Percentiles rank a stretch among this genome's conserved stretches.
Conservation (phyloP, 768 basidiomycete species). For the Phylloporus scabripes region DNA sequence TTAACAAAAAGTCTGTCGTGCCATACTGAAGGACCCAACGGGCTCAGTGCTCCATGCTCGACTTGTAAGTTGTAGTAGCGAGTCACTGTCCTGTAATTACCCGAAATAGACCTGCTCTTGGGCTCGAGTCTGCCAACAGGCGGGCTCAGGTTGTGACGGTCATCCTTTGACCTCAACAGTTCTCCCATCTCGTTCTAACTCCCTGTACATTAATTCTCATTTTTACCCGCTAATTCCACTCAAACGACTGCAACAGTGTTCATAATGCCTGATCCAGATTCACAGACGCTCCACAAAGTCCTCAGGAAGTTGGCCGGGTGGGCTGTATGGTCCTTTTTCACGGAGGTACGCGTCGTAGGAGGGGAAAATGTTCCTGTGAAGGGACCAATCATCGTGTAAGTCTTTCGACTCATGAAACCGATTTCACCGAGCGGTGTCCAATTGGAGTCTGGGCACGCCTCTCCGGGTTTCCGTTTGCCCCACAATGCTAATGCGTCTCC, state of each 20-base stretch:
- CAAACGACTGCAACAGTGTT: background rate
- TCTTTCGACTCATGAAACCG: slow-evolving; percentile 14
- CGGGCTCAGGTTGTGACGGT: background rate
- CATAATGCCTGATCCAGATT: slow-evolving; percentile 30
- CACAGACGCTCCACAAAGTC: slow-evolving; percentile 55
- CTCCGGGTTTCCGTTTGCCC: background rate
- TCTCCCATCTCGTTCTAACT: background rate
- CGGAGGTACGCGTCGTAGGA: slow-evolving; percentile 79
- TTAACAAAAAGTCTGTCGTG: background rate
- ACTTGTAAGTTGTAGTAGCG: background rate
- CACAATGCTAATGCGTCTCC: slow-evolving; percentile 12
- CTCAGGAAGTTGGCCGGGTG: slow-evolving; percentile 66
- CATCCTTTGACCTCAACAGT: background rate
- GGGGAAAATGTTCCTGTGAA: slow-evolving; percentile 81
- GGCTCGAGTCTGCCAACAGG: background rate
- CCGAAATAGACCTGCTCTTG: background rate
- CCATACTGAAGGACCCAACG: too few relatives aligned
- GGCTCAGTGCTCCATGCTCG: too few relatives aligned
- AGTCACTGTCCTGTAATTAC: background rate
- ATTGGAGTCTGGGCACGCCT: background rate
- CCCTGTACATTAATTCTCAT: slow-evolving; percentile 9
- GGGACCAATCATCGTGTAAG: slow-evolving; percentile 92
- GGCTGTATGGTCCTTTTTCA: slow-evolving; percentile 84
- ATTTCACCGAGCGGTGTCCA: slow-evolving; percentile 4
- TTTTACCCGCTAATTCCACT: slow-evolving; percentile 6